Evolutionary conservation across 352 stramenopile genomes (phyloP).

Genomic region (Globisporangium carolinianum): DNA sequence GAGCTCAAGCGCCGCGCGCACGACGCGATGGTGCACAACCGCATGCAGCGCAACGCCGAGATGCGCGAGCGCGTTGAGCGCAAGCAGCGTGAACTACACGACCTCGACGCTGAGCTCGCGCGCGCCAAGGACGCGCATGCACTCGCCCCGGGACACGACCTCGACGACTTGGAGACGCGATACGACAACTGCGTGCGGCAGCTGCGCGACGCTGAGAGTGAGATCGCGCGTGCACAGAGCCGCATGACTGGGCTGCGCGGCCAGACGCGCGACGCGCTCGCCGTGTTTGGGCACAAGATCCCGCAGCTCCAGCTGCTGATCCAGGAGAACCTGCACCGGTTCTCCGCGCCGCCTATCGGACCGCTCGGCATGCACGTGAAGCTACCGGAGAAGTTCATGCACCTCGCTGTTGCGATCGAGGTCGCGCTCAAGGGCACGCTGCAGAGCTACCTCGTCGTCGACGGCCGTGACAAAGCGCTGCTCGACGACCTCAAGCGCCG

Average conservation of each 20-base stretch:
- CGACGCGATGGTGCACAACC: slow-evolving; percentile 46
- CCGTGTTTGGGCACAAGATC: slow-evolving; percentile 62
- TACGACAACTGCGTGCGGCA: slow-evolving; percentile 49
- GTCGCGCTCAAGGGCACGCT: slow-evolving; percentile 65
- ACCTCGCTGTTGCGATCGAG: slow-evolving; percentile 68
- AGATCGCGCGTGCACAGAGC: slow-evolving; percentile 34
- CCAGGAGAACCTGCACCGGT: slow-evolving; percentile 56
- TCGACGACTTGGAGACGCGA: slow-evolving; percentile 55
- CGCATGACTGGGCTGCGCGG: slow-evolving; percentile 38
- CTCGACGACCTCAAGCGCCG: slow-evolving; percentile 70
- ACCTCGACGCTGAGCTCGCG: slow-evolving; percentile 34
- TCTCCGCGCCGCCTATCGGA: slow-evolving; percentile 59
- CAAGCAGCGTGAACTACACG: slow-evolving; percentile 35
- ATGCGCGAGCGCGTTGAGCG: slow-evolving; percentile 49
- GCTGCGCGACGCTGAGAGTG: slow-evolving; percentile 46
- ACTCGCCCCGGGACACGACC: slow-evolving; percentile 18
- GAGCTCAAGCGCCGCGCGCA: slow-evolving; percentile 46
- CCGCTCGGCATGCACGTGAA: slow-evolving; percentile 69
- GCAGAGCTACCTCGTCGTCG: slow-evolving; percentile 72
- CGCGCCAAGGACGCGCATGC: slow-evolving; percentile 22
- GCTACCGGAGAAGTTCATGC: slow-evolving; percentile 56
- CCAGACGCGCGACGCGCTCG: slow-evolving; percentile 55
- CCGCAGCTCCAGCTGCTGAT: slow-evolving; percentile 72
- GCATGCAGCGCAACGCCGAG: slow-evolving; percentile 48
- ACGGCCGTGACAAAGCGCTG: slow-evolving; percentile 68